Conservation (phyloP, 768 basidiomycete species). For the Lentinus brumalis region DNA sequence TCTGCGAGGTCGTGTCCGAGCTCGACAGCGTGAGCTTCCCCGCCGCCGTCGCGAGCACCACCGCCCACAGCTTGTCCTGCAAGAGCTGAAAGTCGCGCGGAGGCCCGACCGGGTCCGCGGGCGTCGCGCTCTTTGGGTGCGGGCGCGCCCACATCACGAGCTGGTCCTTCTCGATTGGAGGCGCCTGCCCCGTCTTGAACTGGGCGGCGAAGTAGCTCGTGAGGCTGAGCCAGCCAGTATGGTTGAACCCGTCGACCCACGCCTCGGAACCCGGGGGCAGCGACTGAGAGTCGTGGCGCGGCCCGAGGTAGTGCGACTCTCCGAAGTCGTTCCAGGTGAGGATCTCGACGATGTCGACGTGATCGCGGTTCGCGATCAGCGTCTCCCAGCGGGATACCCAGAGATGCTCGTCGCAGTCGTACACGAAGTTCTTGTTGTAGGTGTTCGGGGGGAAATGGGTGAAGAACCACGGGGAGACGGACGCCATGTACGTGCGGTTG, state of each 20-base stretch:
- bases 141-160: slow-evolving; percentile 58
- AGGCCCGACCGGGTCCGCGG: slow-evolving; percentile 46
- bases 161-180: slow-evolving; percentile 52
- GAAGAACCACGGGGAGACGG: slow-evolving; percentile 75
- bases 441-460: slow-evolving; percentile 62
- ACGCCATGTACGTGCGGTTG: slow-evolving; percentile 32
- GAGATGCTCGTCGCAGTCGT: slow-evolving; percentile 62
- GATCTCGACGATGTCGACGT: slow-evolving; percentile 53
- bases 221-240: slow-evolving; percentile 47
- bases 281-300: slow-evolving; percentile 43
- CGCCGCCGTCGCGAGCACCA: slow-evolving; percentile 56
- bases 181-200: slow-evolving; percentile 67
- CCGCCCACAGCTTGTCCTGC: slow-evolving; percentile 66
- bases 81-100: slow-evolving; percentile 52
- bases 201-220: slow-evolving; percentile 56
- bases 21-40: slow-evolving; percentile 54
- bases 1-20: slow-evolving; percentile 41
- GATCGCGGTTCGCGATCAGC: slow-evolving; percentile 51
- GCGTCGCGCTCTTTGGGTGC: slow-evolving; percentile 51
- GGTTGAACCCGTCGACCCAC: slow-evolving; percentile 43
- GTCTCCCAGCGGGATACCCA: slow-evolving; percentile 67
- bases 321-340: slow-evolving; percentile 79
- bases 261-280: slow-evolving; percentile 35
- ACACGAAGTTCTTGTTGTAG: slow-evolving; percentile 70
- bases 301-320: slow-evolving; percentile 73